Evolutionary conservation across 345 rosid genomes (phyloP).

Genomic region (Euclidium syriacum): DNA sequence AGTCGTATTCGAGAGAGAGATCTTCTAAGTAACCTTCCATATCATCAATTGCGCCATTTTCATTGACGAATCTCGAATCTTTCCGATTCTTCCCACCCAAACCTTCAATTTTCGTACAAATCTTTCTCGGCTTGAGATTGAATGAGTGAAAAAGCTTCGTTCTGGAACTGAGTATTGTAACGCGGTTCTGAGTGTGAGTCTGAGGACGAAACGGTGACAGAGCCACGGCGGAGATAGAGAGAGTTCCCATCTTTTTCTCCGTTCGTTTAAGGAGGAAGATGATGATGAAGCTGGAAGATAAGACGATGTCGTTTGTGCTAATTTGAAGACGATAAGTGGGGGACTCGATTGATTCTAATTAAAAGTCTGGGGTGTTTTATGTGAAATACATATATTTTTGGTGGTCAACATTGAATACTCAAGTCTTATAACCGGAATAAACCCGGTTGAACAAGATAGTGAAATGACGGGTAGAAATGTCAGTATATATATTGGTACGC

Average conservation of each 20-base stretch:
- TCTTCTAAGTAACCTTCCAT: constrained; percentile 86
- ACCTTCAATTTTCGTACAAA: constrained; percentile 28
- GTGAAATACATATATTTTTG: background rate
- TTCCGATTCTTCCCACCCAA: constrained; percentile 41
- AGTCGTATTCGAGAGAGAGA: constrained; percentile 91
- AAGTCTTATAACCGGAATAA: too few relatives aligned
- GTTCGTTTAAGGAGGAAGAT: too few relatives aligned
- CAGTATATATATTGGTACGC: too few relatives aligned
- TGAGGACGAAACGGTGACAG: constrained; percentile 10
- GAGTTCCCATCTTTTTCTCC: constrained; percentile 20
- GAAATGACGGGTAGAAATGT: too few relatives aligned
- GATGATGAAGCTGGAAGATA: too few relatives aligned
- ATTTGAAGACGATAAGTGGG: constrained; percentile 7
- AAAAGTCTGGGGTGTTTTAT: constrained; percentile 18
- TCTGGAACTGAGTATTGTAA: background rate
- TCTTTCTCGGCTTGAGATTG: constrained; percentile 8
- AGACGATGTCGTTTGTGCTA: too few relatives aligned
- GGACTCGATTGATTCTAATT: constrained; percentile 18
- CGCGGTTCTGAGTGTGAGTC: constrained; percentile 3
- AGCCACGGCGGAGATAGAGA: constrained; percentile 23
- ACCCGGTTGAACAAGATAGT: too few relatives aligned
- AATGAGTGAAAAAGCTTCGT: background rate
- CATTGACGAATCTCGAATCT: constrained; percentile 55
- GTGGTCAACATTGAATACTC: background rate
- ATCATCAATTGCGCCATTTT: constrained; percentile 63